Evolutionary conservation across 2,329 filamentous ascomycete genomes (phyloP), one percentile per base, ranked within the genome.

Genomic region (Fusarium penzigii): DNA sequence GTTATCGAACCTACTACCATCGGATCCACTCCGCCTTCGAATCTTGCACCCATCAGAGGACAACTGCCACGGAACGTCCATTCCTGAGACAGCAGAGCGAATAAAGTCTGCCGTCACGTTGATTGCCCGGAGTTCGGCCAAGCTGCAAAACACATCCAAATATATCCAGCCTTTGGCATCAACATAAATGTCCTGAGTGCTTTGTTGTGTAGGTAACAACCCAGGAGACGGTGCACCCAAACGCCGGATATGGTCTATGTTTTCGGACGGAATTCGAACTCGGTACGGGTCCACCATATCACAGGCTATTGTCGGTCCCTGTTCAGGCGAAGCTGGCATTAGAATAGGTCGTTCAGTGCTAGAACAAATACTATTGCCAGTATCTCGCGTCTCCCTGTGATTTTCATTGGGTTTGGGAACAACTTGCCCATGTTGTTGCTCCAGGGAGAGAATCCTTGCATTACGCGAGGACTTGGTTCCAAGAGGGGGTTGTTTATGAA

Each of bases 41-140:
- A 95, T 83, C 68, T 91, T 92, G 46, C 86, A 83, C 0, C 90
- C 89, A 62, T 94, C 90, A 0, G 77, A 76, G 0, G 90, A 93
- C 0, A 95, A 68, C 66, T 95, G 89, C 46, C 95, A 86, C 61
- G 88, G 89, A 16, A 81, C 80, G 62, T 89, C 93, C 58, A 85
- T 82, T 45, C 88, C 84, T 1, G 77, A 75, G 2, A 95, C 78
- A 0, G 91, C 88, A 36, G 82, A 82, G 52, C 88, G 85, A 39
- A 94, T 85, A 62, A 93, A 93, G 29, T 87, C 85, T 0, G 86
- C 80, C 0, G 90, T 92, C 1, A 95, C 90, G 53, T 91, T 92
- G 60, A 94, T 80, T 0, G 92, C 93, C 62, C 94, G 90, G 16
- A 95, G 74, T 70, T 95, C 90, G 0, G 91, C 90, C 76, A 95